Conservation (phyloP, 75 land plant genomes). For the Pinus albicaulis region DNA sequence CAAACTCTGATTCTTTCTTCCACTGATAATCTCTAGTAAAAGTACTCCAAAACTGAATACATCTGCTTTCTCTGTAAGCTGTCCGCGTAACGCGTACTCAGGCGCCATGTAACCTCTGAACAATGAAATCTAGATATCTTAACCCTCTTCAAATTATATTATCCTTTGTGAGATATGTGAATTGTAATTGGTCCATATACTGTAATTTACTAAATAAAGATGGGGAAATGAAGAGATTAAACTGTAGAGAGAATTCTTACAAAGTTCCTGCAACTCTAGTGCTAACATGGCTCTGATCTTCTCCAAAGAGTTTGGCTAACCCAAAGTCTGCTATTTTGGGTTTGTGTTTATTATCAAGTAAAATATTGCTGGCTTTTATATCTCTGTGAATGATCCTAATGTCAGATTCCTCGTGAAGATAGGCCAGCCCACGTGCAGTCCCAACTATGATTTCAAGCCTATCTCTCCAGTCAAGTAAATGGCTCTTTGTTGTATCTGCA, state of each 20-base stretch:
- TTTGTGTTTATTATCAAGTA: slow-evolving; percentile 60
- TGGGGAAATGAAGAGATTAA: not conserved
- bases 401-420: slow-evolving; percentile 76
- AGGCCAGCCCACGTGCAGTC: slow-evolving; percentile 67
- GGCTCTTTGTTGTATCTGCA: slow-evolving; percentile 10
- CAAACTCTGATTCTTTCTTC: slow-evolving; percentile 20
- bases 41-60: slow-evolving; percentile 79
- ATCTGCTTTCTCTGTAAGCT: slow-evolving; percentile 54
- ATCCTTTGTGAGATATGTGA: not conserved
- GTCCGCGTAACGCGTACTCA: slow-evolving; percentile 59
- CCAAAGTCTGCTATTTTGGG: slow-evolving; percentile 88
- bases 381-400: slow-evolving; percentile 78
- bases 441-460: slow-evolving; percentile 63
- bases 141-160: not conserved
- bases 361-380: slow-evolving; percentile 85
- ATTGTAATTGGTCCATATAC: not conserved
- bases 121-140: no score
- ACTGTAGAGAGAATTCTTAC: slow-evolving; percentile 16
- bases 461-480: slow-evolving; percentile 48
- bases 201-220: not conserved
- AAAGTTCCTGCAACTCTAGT: slow-evolving; percentile 79
- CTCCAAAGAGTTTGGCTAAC: slow-evolving; percentile 67
- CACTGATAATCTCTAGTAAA: slow-evolving; percentile 48
- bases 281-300: slow-evolving; percentile 54
- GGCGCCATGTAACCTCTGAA: slow-evolving; percentile 75